Evolutionary conservation across 2,329 filamentous ascomycete species (phyloP).

Genomic region (Sarocladium oryzae): DNA sequence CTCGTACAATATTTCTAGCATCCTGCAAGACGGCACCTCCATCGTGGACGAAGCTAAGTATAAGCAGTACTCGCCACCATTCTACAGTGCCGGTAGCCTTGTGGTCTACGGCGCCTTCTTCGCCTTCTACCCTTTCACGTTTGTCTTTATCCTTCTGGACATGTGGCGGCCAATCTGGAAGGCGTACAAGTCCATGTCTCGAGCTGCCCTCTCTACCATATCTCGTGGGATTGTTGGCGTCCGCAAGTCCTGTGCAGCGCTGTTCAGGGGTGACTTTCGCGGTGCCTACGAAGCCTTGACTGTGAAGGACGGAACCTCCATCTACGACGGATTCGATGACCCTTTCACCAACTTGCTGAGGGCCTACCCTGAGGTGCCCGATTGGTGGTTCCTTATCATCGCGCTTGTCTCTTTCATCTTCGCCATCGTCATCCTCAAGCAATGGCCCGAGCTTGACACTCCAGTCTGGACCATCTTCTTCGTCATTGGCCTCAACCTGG

Average conservation of each 20-base stretch:
- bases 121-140: conserved; percentile 30
- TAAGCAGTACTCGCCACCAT: conserved; percentile 34
- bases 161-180: conserved; percentile 24
- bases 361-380: conserved; percentile 37
- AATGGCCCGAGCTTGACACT: conserved; percentile 22
- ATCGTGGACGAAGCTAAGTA: conserved; percentile 32
- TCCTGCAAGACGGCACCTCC: conserved; percentile 24
- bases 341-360: conserved; percentile 36
- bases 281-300: conserved; percentile 22
- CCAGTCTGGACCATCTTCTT: conserved; percentile 25
- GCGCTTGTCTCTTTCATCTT: conserved; percentile 23
- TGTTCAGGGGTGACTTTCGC: conserved; percentile 29
- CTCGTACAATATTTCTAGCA: conserved; percentile 30
- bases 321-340: conserved; percentile 36
- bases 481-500: conserved; percentile 28
- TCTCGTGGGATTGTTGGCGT: conserved; percentile 10
- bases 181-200: conserved; percentile 23
- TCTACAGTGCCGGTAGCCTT: conserved; percentile 29
- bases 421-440: conserved; percentile 23
- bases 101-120: conserved; percentile 34
- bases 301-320: conserved; percentile 29
- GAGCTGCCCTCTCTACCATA: conserved; percentile 9
- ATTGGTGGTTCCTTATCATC: conserved; percentile 34
- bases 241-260: conserved; percentile 20
- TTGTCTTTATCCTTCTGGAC: conserved; percentile 31